A percentile compares a stretch with the other conserved stretches of the same genome.
Evolutionary conservation across 495 filamentous ascomycete genomes (phyloP).

Genomic region (Penicillium coprophilum): DNA sequence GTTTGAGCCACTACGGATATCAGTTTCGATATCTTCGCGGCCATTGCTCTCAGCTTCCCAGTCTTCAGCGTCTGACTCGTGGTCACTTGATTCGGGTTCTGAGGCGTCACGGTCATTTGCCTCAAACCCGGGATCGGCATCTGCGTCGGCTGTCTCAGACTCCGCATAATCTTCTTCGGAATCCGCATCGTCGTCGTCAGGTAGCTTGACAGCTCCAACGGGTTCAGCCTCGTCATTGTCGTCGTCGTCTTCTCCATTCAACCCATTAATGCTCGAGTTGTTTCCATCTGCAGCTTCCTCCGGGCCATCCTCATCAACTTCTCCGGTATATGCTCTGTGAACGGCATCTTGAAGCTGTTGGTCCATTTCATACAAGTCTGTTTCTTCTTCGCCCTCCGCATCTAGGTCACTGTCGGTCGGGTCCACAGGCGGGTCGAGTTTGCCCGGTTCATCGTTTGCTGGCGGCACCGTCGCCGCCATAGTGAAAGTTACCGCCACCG

Average conservation of each 20-base stretch:
- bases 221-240: slow-evolving; percentile 56
- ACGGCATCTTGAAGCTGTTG: slow-evolving; percentile 51
- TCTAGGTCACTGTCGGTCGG: slow-evolving; percentile 52
- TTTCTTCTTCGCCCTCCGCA: slow-evolving; percentile 53
- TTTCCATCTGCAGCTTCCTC: slow-evolving; percentile 40
- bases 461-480: slow-evolving; percentile 53
- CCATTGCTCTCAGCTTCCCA: slow-evolving; percentile 64
- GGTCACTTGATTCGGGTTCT: slow-evolving; percentile 55
- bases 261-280: slow-evolving; percentile 25
- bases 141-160: slow-evolving; percentile 40
- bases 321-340: slow-evolving; percentile 54
- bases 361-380: slow-evolving; percentile 49
- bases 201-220: slow-evolving; percentile 74
- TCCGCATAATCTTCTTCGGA: slow-evolving; percentile 42
- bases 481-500: slow-evolving; percentile 43
- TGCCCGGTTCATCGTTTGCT: slow-evolving; percentile 39
- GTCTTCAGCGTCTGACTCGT: slow-evolving; percentile 67
- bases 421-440: slow-evolving; percentile 36
- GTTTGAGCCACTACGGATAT: slow-evolving; percentile 56
- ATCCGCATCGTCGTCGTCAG: slow-evolving; percentile 51
- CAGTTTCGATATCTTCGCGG: slow-evolving; percentile 66
- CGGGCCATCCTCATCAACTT: slow-evolving; percentile 42
- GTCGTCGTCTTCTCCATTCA: slow-evolving; percentile 38
- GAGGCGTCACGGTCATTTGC: slow-evolving; percentile 48
- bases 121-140: slow-evolving; percentile 45